Conservation (phyloP, 345 rosid species). For the Theobroma cacao region DNA sequence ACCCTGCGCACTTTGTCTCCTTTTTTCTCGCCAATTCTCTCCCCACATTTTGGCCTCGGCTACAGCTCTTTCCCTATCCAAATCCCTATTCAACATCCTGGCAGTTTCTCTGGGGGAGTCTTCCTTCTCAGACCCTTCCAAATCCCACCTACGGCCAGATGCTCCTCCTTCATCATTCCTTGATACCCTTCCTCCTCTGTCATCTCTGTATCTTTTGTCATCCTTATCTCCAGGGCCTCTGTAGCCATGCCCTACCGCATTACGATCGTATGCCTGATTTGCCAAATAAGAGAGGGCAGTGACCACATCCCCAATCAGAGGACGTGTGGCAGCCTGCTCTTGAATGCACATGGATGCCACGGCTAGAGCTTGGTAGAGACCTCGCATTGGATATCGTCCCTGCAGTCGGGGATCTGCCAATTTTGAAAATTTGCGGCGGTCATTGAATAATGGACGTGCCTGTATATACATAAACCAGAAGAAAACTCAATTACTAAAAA, state of each 20-base stretch:
- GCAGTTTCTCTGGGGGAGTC: slow-evolving; percentile 82
- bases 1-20: slow-evolving; percentile 68
- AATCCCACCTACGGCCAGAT: slow-evolving; percentile 68
- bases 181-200: slow-evolving; percentile 52
- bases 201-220: slow-evolving; percentile 56
- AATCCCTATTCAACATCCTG: slow-evolving; percentile 62
- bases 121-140: slow-evolving; percentile 83
- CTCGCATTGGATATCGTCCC: slow-evolving; percentile 83
- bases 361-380: slow-evolving; percentile 91
- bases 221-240: slow-evolving; percentile 47
- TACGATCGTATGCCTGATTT: slow-evolving; percentile 78
- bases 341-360: slow-evolving; percentile 99
- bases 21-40: slow-evolving; percentile 86
- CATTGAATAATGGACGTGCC: slow-evolving; percentile 88
- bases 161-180: slow-evolving; percentile 72
- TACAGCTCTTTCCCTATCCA: slow-evolving; percentile 86
- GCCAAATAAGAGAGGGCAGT: slow-evolving; percentile 92
- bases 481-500: background rate
- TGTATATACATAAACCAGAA: slow-evolving; percentile 31
- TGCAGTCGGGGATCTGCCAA: slow-evolving; percentile 80
- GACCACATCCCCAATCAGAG: slow-evolving; percentile 90
- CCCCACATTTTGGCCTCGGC: slow-evolving; percentile 99
- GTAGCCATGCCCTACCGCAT: slow-evolving; percentile 23
- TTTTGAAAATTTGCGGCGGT: slow-evolving; percentile 70
- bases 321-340: slow-evolving; percentile 95